Evolutionary conservation across 176 grass and related monocot genomes (phyloP).

Genomic region (Triticum dicoccoides): DNA sequence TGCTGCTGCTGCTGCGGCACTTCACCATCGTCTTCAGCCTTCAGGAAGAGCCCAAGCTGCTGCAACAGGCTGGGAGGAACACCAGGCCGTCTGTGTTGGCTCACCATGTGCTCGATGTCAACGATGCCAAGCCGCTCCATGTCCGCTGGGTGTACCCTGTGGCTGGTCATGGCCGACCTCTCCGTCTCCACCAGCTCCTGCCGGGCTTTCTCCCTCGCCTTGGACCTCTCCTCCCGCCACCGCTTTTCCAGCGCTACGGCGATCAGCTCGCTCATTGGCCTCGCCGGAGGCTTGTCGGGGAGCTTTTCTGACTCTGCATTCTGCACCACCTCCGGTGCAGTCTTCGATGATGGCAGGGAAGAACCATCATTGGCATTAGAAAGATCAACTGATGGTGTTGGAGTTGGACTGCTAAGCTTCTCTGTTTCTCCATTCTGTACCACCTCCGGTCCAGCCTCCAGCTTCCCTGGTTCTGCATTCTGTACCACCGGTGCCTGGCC

Average conservation of each 20-base stretch:
- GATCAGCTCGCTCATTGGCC: conserved; percentile 11
- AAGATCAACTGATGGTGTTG: not conserved
- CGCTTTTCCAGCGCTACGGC: not conserved
- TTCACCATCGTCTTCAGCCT: not conserved
- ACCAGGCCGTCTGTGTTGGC: not conserved
- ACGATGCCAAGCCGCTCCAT: conserved; percentile 34
- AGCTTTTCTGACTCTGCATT: not conserved
- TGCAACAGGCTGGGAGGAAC: not conserved
- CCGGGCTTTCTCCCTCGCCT: conserved; percentile 9
- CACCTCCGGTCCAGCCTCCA: not conserved
- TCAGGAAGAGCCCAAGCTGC: conserved; percentile 38
- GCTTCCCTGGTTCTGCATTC: not conserved
- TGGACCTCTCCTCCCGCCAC: not conserved
- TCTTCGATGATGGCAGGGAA: not conserved
- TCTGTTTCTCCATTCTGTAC: not conserved
- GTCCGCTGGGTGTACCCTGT: conserved; percentile 25
- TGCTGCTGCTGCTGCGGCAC: not conserved
- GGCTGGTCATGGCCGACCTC: not conserved
- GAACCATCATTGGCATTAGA: not conserved
- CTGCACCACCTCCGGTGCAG: not conserved
- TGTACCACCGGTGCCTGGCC: not conserved
- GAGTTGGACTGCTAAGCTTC: not conserved
- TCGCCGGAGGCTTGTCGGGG: not conserved
- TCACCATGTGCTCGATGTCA: conserved; percentile 36
- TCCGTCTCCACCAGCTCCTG: not conserved